Conservation (phyloP, 2,329 filamentous ascomycete species). For the Sporothrix euskadiensis region DNA sequence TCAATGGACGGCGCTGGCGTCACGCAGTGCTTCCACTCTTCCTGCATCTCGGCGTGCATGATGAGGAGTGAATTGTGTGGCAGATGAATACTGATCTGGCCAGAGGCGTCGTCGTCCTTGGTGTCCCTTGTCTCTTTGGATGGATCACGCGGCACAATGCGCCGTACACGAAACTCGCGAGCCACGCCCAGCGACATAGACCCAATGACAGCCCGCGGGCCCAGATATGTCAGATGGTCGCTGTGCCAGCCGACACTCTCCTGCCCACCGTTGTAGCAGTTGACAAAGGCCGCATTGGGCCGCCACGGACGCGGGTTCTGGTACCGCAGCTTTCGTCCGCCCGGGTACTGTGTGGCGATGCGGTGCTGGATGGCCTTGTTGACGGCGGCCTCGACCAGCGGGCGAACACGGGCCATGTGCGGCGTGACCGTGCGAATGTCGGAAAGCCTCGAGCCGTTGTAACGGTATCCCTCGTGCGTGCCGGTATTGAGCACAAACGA, state of each 20-base stretch:
- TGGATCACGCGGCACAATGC: constrained; percentile 62
- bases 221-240: constrained; percentile 90
- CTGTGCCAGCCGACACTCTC: constrained; percentile 90
- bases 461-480: constrained; percentile 65
- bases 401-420: constrained; percentile 68
- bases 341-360: constrained; percentile 67
- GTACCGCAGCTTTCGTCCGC: constrained; percentile 70
- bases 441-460: constrained; percentile 75
- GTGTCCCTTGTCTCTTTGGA: constrained; percentile 34
- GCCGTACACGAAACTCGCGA: constrained; percentile 87
- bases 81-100: constrained; percentile 88
- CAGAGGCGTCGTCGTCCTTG: constrained; percentile 62
- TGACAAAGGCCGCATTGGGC: constrained; percentile 90
- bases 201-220: constrained; percentile 83
- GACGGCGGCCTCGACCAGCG: constrained; percentile 70
- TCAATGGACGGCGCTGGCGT: constrained; percentile 73
- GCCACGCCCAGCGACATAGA: constrained; percentile 87
- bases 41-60: constrained; percentile 98
- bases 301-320: constrained; percentile 74
- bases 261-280: constrained; percentile 81
- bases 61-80: constrained; percentile 91
- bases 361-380: constrained; percentile 74
- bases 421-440: constrained; percentile 77
- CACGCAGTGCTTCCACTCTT: constrained; percentile 92
- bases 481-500: constrained; percentile 14